Percentiles rank a stretch among this genome's conserved stretches.
Conservation (phyloP, 1,284 basidiomycete species). For the Microbotryomycetes sp. region DNA sequence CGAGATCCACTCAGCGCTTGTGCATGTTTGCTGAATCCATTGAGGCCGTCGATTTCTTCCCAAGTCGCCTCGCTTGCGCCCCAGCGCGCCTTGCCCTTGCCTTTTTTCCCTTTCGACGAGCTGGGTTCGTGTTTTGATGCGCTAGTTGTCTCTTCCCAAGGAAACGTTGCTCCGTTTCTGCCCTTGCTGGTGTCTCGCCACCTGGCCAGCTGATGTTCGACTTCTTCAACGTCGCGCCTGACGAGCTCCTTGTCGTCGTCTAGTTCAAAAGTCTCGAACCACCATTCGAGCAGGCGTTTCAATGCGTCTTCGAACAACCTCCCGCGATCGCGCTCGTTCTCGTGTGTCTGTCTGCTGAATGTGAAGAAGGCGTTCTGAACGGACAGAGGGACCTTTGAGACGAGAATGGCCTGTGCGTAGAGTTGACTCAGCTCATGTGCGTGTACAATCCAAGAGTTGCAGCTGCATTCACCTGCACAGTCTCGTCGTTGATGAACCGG, state of each 20-base stretch:
- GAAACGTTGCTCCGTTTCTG: background rate
- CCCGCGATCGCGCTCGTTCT: conserved; percentile 68
- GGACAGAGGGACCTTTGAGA: conserved; percentile 71
- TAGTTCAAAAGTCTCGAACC: conserved; percentile 60
- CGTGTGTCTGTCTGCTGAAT: conserved; percentile 74
- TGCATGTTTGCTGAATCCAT: conserved; percentile 3
- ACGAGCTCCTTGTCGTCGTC: conserved; percentile 27
- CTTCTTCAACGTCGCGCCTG: conserved; percentile 7
- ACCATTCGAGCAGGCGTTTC: conserved; percentile 69
- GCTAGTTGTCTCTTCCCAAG: background rate
- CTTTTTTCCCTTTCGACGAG: background rate
- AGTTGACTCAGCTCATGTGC: no score
- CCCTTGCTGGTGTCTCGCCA: conserved; percentile 12
- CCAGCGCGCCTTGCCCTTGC: conserved; percentile 6
- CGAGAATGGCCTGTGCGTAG: conserved; percentile 53
- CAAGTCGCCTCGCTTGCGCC: background rate
- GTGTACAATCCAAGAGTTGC: conserved; percentile 1
- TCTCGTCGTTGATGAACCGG: conserved; percentile 69
- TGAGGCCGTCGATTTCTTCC: background rate
- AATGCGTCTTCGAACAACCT: conserved; percentile 77
- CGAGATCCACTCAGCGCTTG: conserved; percentile 59
- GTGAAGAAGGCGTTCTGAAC: conserved; percentile 68
- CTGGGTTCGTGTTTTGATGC: background rate
- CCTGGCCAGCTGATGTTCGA: conserved; percentile 17
- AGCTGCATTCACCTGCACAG: conserved; percentile 58